Conservation (phyloP, 352 stramenopile species). For the Pythium dissimile region DNA sequence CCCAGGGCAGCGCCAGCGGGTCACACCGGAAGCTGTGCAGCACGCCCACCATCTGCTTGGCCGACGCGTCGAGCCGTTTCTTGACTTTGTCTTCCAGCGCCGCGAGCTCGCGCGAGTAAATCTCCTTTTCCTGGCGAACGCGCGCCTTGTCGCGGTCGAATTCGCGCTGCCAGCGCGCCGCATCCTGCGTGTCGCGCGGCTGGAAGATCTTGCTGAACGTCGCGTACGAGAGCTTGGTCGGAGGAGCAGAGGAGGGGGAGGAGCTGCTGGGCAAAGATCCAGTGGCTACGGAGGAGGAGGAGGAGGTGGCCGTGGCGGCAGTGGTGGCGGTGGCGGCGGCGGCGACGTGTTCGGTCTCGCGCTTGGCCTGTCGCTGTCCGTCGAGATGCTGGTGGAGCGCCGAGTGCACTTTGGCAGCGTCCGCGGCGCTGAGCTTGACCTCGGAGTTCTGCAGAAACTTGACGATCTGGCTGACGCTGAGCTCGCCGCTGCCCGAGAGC, state of each 20-base stretch:
- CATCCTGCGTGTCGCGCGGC: constrained; percentile 41
- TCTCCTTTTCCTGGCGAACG: constrained; percentile 59
- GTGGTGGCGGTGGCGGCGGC: too few relatives aligned
- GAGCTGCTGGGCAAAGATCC: too few relatives aligned
- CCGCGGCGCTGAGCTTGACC: constrained; percentile 49
- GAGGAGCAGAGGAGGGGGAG: too few relatives aligned
- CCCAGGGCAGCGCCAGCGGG: constrained; percentile 49
- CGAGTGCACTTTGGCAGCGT: constrained; percentile 51
- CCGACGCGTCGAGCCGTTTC: constrained; percentile 60
- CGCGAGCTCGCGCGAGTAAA: constrained; percentile 61
- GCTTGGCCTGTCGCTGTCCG: constrained; percentile 8
- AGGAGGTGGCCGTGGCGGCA: too few relatives aligned
- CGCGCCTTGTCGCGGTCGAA: constrained; percentile 63
- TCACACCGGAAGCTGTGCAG: constrained; percentile 56
- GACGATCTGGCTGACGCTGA: constrained; percentile 57
- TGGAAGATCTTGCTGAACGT: constrained; percentile 66
- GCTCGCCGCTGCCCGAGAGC: constrained; percentile 59
- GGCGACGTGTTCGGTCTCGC: constrained; percentile 9
- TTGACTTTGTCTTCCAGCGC: constrained; percentile 75
- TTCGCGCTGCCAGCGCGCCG: constrained; percentile 56
- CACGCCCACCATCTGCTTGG: constrained; percentile 68
- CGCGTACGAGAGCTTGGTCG: constrained; percentile 49
- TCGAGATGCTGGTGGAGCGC: constrained; percentile 57
- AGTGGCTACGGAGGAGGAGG: too few relatives aligned
- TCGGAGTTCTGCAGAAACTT: constrained; percentile 73